A percentile compares a stretch with the other conserved stretches of the same genome.
These are phyloP conservation scores for Gamarada debralockiae DNA, from an alignment of 495 filamentous ascomycete species.

Conservation along the genomic window DNA sequence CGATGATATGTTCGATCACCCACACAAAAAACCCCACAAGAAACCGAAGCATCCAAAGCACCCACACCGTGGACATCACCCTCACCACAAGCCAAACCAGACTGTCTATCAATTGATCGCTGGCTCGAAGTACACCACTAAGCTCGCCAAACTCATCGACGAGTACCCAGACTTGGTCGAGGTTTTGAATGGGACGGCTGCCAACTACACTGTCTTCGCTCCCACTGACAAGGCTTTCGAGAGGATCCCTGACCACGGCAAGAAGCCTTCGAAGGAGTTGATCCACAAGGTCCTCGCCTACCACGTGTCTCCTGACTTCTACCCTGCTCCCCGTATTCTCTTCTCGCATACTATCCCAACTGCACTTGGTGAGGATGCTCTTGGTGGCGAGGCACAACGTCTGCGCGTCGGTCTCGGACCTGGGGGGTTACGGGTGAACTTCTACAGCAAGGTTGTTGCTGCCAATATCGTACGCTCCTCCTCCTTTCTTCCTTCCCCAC, in stretches of 20 bases:
- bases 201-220: conserved; percentile 77
- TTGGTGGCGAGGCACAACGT: conserved; percentile 57
- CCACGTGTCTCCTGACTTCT: conserved; percentile 62
- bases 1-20: conserved; percentile 17
- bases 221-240: conserved; percentile 58
- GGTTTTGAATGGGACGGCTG: conserved; percentile 60
- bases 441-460: conserved; percentile 60
- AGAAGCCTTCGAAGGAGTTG: conserved; percentile 57
- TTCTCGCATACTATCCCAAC: conserved; percentile 69
- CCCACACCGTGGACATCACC: conserved; percentile 21
- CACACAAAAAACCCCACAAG: conserved; percentile 15
- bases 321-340: conserved; percentile 54
- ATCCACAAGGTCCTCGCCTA: conserved; percentile 64
- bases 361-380: conserved; percentile 44
- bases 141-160: conserved; percentile 68
- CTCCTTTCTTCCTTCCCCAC: background rate
- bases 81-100: conserved; percentile 41
- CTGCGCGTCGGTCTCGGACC: conserved; percentile 54
- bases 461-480: conserved; percentile 58
- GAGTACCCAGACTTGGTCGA: conserved; percentile 65
- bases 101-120: conserved; percentile 78
- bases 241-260: conserved; percentile 53
- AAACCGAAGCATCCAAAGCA: conserved; percentile 28
- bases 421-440: conserved; percentile 66
- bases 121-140: conserved; percentile 68